phyloP scores from a whole-genome alignment of 331 rosid species.

The Pyracantha coccinea region DNA sequence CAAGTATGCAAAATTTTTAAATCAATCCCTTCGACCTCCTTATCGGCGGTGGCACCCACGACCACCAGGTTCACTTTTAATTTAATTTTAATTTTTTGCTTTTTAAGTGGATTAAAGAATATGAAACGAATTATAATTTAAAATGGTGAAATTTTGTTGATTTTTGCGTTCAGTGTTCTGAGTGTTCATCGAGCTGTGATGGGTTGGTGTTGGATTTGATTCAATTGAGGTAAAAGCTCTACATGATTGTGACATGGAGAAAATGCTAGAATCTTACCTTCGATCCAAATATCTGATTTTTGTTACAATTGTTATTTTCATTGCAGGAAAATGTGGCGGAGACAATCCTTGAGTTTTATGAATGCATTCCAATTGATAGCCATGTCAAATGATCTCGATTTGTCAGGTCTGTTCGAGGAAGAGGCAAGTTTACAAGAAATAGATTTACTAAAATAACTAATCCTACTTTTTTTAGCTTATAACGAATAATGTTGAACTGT shows the following conservation, averaged over 20 bases:
- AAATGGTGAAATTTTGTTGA: neutral
- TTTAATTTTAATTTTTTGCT: neutral
- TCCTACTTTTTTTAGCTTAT: neutral
- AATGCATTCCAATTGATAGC: conserved; percentile 86
- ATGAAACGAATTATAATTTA: neutral
- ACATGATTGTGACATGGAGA: neutral
- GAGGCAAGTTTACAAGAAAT: conserved; percentile 32
- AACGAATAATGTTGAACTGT: neutral
- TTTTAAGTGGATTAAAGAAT: neutral
- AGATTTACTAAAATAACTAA: neutral
- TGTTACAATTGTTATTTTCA: neutral
- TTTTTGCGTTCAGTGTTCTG: neutral
- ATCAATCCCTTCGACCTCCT: conserved; percentile 84
- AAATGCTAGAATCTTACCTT: neutral
- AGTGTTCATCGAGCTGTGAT: neutral
- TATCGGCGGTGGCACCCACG: conserved; percentile 36
- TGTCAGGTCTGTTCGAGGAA: conserved; percentile 75
- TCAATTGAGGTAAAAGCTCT: conserved; percentile 44
- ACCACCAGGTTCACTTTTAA: conserved; percentile 12
- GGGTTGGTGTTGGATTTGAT: conserved; percentile 17
- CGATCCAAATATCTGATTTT: neutral
- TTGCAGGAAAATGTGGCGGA: conserved; percentile 37
- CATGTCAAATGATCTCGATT: conserved; percentile 76
- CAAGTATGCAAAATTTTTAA: too few relatives aligned
- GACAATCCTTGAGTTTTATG: conserved; percentile 60